Percentiles rank a stretch among this genome's conserved stretches.
phyloP scores from a whole-genome alignment of 179 eudicot species.

The Beta macrorhiza region DNA sequence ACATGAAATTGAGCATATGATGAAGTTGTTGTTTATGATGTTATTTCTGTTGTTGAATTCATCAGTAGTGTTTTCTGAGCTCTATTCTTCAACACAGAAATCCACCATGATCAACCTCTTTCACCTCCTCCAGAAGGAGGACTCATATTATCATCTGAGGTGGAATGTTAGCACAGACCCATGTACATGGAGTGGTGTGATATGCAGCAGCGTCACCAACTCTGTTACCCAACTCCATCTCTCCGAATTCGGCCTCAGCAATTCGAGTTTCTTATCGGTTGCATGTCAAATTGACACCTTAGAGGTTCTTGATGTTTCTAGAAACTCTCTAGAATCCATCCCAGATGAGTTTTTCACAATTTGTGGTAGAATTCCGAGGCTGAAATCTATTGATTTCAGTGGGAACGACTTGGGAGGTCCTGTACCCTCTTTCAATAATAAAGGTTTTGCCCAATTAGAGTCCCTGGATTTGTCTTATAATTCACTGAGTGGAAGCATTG shows the following conservation, averaged over 20 bases:
- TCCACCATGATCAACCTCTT: constrained; percentile 43
- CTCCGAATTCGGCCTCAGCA: constrained; percentile 25
- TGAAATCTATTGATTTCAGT: constrained; percentile 58
- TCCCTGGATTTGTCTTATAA: constrained; percentile 51
- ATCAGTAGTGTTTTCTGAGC: constrained; percentile 32
- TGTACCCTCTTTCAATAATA: constrained; percentile 42
- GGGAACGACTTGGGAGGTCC: constrained; percentile 38
- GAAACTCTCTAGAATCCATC: constrained; percentile 44
- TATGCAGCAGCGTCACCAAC: constrained; percentile 31
- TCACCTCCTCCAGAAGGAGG: constrained; percentile 27
- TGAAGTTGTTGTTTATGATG: not conserved
- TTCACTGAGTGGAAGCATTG: constrained; percentile 35
- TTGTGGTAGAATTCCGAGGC: constrained; percentile 47
- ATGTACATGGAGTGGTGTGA: constrained; percentile 71
- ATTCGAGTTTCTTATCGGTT: constrained; percentile 32
- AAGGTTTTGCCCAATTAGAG: constrained; percentile 50
- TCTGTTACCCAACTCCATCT: constrained; percentile 45
- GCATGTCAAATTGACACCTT: constrained; percentile 50
- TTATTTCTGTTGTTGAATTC: constrained; percentile 25
- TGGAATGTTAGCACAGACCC: constrained; percentile 53
- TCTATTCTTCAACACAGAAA: constrained; percentile 42
- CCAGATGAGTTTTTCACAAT: constrained; percentile 41
- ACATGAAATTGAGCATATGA: not conserved
- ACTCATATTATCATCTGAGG: not conserved
- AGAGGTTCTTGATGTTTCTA: constrained; percentile 49